phyloP scores from a whole-genome alignment of 208 protist genomes.

The Leishmania tarentolae region DNA sequence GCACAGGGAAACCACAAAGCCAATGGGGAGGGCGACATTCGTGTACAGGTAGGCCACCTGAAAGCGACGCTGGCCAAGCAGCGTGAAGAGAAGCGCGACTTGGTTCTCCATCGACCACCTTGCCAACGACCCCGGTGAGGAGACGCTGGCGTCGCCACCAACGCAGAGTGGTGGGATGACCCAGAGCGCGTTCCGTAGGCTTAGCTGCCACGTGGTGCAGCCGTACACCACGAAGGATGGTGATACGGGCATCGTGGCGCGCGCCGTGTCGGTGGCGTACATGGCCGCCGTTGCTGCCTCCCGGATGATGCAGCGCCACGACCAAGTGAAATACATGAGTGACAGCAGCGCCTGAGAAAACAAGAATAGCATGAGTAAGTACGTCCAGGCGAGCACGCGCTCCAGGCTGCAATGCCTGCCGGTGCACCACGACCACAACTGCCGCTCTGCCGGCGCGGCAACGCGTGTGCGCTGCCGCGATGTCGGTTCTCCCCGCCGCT shows the following conservation, averaged over 20 bases:
- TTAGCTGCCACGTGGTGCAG: conserved; percentile 9
- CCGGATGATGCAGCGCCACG: conserved; percentile 18
- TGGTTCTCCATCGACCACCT: conserved; percentile 15
- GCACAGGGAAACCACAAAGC: conserved; percentile 10
- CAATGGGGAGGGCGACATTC: conserved; percentile 18
- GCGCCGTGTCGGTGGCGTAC: conserved; percentile 13
- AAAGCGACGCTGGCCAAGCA: conserved; percentile 15
- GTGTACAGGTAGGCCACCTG: conserved; percentile 31
- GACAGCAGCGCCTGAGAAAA: conserved; percentile 7
- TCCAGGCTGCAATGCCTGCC: background rate
- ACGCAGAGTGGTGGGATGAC: conserved; percentile 8
- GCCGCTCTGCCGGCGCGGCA: background rate
- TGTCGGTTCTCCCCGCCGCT: background rate
- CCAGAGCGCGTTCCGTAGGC: conserved; percentile 8
- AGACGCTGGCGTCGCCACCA: background rate
- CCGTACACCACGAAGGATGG: conserved; percentile 1
- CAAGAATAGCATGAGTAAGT: conserved; percentile 13
- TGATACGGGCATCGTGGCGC: background rate
- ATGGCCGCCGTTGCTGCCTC: conserved; percentile 15
- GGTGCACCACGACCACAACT: background rate
- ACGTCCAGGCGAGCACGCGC: background rate
- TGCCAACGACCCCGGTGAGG: background rate
- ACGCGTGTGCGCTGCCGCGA: background rate
- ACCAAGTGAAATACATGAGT: conserved; percentile 24
- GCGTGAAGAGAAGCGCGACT: conserved; percentile 25